Base-by-base conservation (phyloP, 2,329 filamentous ascomycete species). In the Nothophaeocryptopus gaeumannii region DNA sequence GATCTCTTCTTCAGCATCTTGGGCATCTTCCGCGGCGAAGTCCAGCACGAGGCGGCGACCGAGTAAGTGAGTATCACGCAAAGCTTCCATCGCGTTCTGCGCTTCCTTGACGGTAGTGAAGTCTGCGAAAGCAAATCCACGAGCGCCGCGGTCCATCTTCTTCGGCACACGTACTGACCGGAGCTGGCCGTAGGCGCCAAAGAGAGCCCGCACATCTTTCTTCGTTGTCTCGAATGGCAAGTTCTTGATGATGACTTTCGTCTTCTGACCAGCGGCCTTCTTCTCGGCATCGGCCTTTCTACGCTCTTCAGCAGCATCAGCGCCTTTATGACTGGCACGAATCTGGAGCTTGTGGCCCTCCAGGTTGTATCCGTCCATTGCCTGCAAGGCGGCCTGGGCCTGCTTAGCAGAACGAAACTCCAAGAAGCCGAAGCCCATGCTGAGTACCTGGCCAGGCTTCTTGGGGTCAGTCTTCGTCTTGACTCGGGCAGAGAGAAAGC, bases 201-300 rank as follows among this genome's bases (percentile, higher is more conserved):
- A 91, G 36, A 97, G 78, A 46, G 86, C 78, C 56, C 89, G 83
- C 51, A 99, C 80, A 68, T 99, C 93, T 70, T 95, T 93, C 76
- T 96, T 96, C 46, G 84, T 86, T 41, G 88, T 86, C 74, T 97
- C 89, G 75, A 99, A 99, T 14, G 93, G 92, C 71, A 99, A 75
- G 75, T 99, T 99, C 78, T 97, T 99, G 76, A 99, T 86, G 71
- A 97, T 85, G 66, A 99, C 86, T 79, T 97, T 97, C 40, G 91
- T 96, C 59, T 83, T 81, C 66, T 84, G 82, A 12, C 80, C 81
- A 16, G 88, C 84, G 43, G 81, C 74, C 71, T 92, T 95, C 78
- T 90, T 95, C 43, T 86, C 84, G 58, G 81, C 83, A 65, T 97
- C 90, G 59, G 92, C 86, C 59, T 85, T 86, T 57, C 86, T 83